Conservation (phyloP, 1,284 basidiomycete genomes). For the Austropuccinia psidii region DNA sequence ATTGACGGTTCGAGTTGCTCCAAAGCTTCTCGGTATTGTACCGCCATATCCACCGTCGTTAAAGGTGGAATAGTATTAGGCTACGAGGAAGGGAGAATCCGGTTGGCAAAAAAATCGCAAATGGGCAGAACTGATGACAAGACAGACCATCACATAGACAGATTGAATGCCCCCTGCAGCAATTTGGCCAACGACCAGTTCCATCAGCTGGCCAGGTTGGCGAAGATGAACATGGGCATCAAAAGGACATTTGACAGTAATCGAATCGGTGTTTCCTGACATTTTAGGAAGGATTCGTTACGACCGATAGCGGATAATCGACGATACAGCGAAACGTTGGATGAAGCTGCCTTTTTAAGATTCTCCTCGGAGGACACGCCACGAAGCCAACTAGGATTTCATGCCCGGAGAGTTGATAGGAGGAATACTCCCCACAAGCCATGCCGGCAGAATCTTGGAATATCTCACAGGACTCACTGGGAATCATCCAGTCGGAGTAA, state of each 20-base stretch:
- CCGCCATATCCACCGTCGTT: constrained; percentile 70
- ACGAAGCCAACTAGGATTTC: no score
- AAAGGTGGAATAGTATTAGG: constrained; percentile 93
- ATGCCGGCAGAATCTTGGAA: no score
- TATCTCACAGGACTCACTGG: no score
- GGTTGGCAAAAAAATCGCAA: neutral
- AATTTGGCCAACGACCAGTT: constrained; percentile 85
- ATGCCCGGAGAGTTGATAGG: no score
- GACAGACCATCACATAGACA: constrained; percentile 78
- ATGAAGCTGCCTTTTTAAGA: no score
- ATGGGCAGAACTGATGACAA: neutral
- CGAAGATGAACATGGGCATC: constrained; percentile 93
- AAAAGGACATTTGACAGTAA: constrained; percentile 37
- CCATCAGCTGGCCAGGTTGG: constrained; percentile 65
- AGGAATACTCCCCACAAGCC: no score
- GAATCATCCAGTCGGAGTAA: no score
- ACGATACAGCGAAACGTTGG: no score
- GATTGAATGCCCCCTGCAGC: constrained; percentile 76
- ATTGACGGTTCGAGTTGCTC: constrained; percentile 67
- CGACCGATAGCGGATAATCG: no score
- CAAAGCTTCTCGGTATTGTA: constrained; percentile 70
- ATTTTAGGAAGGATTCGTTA: no score
- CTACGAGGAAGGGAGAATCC: neutral
- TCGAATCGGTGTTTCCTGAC: neutral
- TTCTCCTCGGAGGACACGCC: no score